A percentile compares a stretch with the other conserved stretches of the same genome.
These are phyloP conservation scores for Picea mariana DNA, from an alignment of 83 land plant species.

Conservation along the genomic window DNA sequence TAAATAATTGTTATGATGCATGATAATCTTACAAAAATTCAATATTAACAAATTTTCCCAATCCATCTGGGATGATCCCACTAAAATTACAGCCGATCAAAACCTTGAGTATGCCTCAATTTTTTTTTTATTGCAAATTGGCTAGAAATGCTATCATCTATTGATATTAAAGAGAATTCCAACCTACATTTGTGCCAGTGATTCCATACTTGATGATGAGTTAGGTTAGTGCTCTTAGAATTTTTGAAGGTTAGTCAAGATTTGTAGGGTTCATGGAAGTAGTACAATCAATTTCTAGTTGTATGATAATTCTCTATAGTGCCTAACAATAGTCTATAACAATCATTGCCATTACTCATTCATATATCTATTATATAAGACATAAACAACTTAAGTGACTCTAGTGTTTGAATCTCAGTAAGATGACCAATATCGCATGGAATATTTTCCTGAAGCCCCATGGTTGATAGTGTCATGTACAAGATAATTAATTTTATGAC, in stretches of 20 bases:
- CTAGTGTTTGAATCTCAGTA: not conserved
- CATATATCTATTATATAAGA: not conserved
- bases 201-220: not conserved
- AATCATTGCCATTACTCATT: not conserved
- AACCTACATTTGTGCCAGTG: not conserved
- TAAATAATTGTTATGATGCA: too few relatives aligned
- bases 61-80: constrained; percentile 30
- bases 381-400: too few relatives aligned
- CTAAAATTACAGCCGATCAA: constrained; percentile 37
- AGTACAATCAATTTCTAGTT: constrained; percentile 38
- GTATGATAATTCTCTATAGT: constrained; percentile 52
- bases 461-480: not conserved
- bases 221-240: constrained; percentile 21
- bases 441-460: not conserved
- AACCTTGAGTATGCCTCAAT: constrained; percentile 15
- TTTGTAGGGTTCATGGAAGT: constrained; percentile 34
- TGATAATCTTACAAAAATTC: constrained; percentile 25
- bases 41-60: constrained; percentile 21
- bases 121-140: not conserved
- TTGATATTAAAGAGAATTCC: not conserved
- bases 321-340: not conserved
- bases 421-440: not conserved
- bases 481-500: not conserved
- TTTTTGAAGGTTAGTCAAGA: constrained; percentile 24
- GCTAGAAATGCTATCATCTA: not conserved